These are phyloP conservation scores for Trifolium repens DNA, from an alignment of 306 rosid species.

Conservation along the genomic window DNA sequence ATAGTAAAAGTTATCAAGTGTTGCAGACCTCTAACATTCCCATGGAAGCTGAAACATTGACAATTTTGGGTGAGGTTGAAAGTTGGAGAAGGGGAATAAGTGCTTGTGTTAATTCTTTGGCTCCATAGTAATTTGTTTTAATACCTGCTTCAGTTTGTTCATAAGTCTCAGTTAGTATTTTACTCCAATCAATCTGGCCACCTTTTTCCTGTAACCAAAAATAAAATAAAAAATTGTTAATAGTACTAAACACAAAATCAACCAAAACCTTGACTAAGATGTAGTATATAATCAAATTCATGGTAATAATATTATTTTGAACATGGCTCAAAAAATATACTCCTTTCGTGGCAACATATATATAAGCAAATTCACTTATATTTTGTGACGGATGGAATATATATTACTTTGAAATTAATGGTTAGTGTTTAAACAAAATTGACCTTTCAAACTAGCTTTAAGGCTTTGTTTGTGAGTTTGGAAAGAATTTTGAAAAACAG, in stretches of 20 bases:
- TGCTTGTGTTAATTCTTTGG: constrained; percentile 48
- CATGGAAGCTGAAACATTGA: constrained; percentile 50
- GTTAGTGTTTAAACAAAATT: too few relatives aligned
- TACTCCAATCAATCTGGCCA: constrained; percentile 36
- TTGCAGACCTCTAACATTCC: constrained; percentile 44
- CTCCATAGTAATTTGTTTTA: constrained; percentile 59
- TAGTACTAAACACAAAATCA: not conserved
- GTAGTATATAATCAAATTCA: too few relatives aligned
- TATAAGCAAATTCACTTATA: too few relatives aligned
- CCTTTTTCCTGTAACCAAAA: constrained; percentile 35
- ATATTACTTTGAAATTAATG: too few relatives aligned
- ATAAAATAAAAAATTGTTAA: not conserved
- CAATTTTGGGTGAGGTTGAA: constrained; percentile 65
- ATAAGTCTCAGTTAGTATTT: constrained; percentile 32
- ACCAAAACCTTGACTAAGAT: not conserved
- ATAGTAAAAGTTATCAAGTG: not conserved
- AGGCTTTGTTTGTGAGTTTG: too few relatives aligned
- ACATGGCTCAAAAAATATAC: too few relatives aligned
- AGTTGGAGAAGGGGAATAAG: constrained; percentile 61
- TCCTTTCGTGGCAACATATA: too few relatives aligned
- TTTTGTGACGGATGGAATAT: too few relatives aligned
- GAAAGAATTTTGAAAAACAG: too few relatives aligned
- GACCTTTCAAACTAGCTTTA: too few relatives aligned
- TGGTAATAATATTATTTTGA: too few relatives aligned
- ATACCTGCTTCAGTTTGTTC: constrained; percentile 49